Percentiles rank a stretch among this genome's conserved stretches.
Conservation (phyloP, 2,329 filamentous ascomycete species). For the Endoconidiophora laricicola region DNA sequence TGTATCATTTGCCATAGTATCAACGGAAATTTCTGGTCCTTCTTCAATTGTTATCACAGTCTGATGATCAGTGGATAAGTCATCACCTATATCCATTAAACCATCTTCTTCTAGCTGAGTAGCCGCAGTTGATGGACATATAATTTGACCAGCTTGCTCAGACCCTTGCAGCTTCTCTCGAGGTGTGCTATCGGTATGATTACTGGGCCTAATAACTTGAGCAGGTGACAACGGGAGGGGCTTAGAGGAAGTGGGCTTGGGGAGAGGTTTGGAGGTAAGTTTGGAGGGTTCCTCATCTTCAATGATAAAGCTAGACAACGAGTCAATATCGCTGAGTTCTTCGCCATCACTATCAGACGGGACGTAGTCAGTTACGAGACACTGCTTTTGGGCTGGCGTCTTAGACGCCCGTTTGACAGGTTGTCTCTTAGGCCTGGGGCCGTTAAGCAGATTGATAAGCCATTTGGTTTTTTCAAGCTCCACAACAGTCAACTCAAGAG, state of each 20-base stretch:
- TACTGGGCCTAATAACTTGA: background rate
- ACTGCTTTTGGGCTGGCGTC: conserved; percentile 9
- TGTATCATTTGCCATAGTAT: conserved; percentile 9
- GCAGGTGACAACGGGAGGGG: background rate
- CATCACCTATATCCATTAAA: no score
- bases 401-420: background rate
- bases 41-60: background rate
- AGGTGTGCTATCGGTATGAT: no score
- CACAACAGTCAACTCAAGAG: conserved; percentile 48
- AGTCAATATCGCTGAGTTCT: conserved; percentile 33
- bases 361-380: conserved; percentile 3
- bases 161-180: no score
- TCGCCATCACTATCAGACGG: conserved; percentile 29
- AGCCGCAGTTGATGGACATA: no score
- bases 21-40: background rate
- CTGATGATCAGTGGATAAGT: no score
- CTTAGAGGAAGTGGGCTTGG: background rate
- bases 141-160: no score
- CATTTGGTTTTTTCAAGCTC: conserved; percentile 39
- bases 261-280: no score
- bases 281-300: conserved; percentile 17
- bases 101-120: no score
- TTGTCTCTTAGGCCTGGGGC: conserved; percentile 16
- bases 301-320: conserved; percentile 34
- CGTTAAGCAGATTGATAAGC: conserved; percentile 30